phyloP scores from a whole-genome alignment of 2,329 filamentous ascomycete genomes.

The Alternaria hordeiaustralica region DNA sequence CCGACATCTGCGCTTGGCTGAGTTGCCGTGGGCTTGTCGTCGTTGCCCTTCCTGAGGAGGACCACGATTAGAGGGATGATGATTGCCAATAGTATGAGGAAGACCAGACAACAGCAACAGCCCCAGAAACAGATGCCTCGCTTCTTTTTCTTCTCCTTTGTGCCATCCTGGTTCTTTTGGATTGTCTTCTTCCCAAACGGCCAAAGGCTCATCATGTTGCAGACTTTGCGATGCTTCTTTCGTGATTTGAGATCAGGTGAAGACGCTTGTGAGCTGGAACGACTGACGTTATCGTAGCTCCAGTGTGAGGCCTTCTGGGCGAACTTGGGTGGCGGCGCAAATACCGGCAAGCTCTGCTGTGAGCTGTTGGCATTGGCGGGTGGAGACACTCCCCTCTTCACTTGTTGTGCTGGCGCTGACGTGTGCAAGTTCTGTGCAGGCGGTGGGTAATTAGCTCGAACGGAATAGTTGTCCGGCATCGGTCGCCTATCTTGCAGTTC shows the following conservation, averaged over 20 bases:
- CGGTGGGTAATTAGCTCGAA: slow-evolving; percentile 24
- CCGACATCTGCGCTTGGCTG: slow-evolving; percentile 22
- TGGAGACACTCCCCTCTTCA: slow-evolving; percentile 12
- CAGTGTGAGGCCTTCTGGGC: slow-evolving; percentile 34
- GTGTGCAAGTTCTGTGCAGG: slow-evolving; percentile 21
- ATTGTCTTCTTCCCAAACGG: slow-evolving; percentile 28
- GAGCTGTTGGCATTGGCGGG: slow-evolving; percentile 19
- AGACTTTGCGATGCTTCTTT: slow-evolving; percentile 43
- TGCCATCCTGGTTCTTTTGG: slow-evolving; percentile 20
- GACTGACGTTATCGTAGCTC: slow-evolving; percentile 35
- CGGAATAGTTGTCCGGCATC: slow-evolving; percentile 17
- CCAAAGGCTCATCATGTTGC: slow-evolving; percentile 32
- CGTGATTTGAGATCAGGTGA: slow-evolving; percentile 30
- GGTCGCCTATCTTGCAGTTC: slow-evolving; percentile 38
- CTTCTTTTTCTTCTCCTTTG: slow-evolving; percentile 40
- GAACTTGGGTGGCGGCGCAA: slow-evolving; percentile 41
- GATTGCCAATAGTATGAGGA: slow-evolving; percentile 46
- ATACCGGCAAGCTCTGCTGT: slow-evolving; percentile 30
- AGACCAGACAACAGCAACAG: slow-evolving; percentile 46
- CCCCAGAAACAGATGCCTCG: slow-evolving; percentile 41
- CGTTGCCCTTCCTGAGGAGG: slow-evolving; percentile 45
- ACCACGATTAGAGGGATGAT: slow-evolving; percentile 50
- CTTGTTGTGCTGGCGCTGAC: slow-evolving; percentile 24
- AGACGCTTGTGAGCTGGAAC: slow-evolving; percentile 30
- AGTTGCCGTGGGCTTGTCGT: slow-evolving; percentile 38